These are phyloP conservation scores for Balamuthia mandrillaris DNA, from an alignment of 208 protist species.

Conservation along the genomic window DNA sequence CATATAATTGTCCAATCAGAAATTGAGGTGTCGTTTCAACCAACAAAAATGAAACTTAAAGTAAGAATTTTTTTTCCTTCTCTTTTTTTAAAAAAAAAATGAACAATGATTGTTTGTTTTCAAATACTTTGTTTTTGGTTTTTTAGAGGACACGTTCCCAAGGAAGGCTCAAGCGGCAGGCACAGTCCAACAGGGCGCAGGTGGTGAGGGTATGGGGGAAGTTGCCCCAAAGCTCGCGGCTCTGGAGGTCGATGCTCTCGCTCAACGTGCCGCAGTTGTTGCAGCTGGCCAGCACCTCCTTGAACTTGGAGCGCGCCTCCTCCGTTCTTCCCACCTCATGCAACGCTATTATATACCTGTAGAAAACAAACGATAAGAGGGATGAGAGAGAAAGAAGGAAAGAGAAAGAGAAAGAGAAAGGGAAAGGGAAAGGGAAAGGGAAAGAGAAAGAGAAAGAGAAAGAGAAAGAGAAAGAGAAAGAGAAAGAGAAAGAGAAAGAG, in stretches of 20 bases:
- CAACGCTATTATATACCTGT: conserved; percentile 20
- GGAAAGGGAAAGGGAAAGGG: conserved; percentile 7
- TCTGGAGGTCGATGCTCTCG: conserved; percentile 23
- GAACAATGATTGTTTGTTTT: no score
- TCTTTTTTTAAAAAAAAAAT: no score
- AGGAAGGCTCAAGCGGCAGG: conserved; percentile 12
- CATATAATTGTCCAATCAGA: no score
- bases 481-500: background rate
- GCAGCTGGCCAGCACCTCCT: conserved; percentile 35
- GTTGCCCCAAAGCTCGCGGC: conserved; percentile 36
- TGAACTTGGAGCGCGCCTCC: conserved; percentile 23
- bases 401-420: background rate
- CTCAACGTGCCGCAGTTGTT: conserved; percentile 25
- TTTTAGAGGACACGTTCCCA: no score
- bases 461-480: background rate
- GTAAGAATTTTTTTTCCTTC: no score
- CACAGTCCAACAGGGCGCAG: conserved; percentile 9
- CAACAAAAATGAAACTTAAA: no score
- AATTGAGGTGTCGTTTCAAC: no score
- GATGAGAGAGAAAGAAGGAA: background rate
- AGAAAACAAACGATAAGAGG: background rate
- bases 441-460: background rate
- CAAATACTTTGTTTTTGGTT: no score
- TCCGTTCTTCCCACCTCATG: background rate
- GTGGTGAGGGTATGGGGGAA: conserved; percentile 32